Conservation (phyloP, 257 asterid genomes). For the Nicotiana attenuata region DNA sequence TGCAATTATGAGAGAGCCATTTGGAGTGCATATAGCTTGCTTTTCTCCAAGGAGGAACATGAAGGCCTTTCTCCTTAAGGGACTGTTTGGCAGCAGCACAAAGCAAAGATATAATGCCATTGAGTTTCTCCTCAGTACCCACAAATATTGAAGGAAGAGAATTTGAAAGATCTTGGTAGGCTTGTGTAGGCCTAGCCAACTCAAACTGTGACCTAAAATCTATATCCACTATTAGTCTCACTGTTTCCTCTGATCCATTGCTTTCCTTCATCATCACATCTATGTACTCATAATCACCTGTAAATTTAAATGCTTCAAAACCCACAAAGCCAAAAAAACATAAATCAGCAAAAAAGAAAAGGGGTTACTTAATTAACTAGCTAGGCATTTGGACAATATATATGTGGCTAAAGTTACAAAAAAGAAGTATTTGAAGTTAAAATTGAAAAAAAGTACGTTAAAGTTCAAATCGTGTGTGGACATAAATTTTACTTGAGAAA, state of each 20-base stretch:
- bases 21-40: constrained; percentile 48
- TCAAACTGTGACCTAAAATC: constrained; percentile 53
- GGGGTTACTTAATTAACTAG: too few species aligned
- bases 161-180: constrained; percentile 37
- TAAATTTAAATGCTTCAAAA: constrained; percentile 26
- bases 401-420: neutral
- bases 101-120: constrained; percentile 36
- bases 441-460: neutral
- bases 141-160: constrained; percentile 53
- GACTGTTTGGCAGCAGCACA: constrained; percentile 59
- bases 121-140: constrained; percentile 44
- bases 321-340: neutral
- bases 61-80: constrained; percentile 42
- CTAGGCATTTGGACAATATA: neutral
- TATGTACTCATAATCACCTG: constrained; percentile 47
- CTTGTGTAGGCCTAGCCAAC: constrained; percentile 44
- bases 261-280: constrained; percentile 42
- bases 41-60: constrained; percentile 69
- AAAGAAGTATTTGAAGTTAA: neutral
- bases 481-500: neutral
- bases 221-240: constrained; percentile 46
- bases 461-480: neutral
- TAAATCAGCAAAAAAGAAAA: neutral
- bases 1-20: constrained; percentile 51
- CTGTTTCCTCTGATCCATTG: constrained; percentile 9